Evolutionary conservation across 768 basidiomycete species (phyloP), one percentile per base, ranked within the genome.

Genomic region (Calocybe indica): DNA sequence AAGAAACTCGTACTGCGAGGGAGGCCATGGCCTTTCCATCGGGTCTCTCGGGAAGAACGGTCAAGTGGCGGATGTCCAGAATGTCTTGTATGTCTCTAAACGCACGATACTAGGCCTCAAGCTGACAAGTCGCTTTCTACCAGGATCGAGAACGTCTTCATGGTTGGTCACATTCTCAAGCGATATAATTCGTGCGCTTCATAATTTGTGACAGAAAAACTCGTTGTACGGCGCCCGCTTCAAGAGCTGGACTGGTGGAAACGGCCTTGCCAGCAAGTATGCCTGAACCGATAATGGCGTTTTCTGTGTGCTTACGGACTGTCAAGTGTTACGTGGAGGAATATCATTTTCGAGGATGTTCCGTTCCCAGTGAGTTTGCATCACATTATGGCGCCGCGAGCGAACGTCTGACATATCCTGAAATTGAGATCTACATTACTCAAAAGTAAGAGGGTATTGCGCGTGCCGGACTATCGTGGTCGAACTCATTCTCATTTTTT

Each of bases 171-270:
- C 6, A 5, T 8, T 15, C 7, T 10, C 28, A 2, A 12, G 29
- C 13, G 33, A 37, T 8, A 33, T 10, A 0, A 15, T 9, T 22
- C 5, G 36, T 22, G 8, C 4, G 7, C 8, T 28, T 5, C 8
- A 10, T 15, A 29, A 11, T 35, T 32, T 35, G 11, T 14, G 37
- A 34, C 22, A 81, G 79, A 73, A 72, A 52, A 69, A 72, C 45
- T 61, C 72, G 0, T 60, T 81, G 2, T 82, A 82, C 48, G 80
- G 65, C 6, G 80, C 80, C n/a, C 72, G 80, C 7, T 83, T 82
- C 66, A 82, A 82, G 65, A 82, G 81, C 56, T 82, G 79, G 79
- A 75, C 77, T 1, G 80, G 80, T 0, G 81, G 80, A 31, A 78
- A 79, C 47, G 81, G 82, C 0, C 45, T 76, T 2, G 79, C 78